Base-by-base conservation (phyloP, 257 asterid genomes). In the Solanum acaule region DNA sequence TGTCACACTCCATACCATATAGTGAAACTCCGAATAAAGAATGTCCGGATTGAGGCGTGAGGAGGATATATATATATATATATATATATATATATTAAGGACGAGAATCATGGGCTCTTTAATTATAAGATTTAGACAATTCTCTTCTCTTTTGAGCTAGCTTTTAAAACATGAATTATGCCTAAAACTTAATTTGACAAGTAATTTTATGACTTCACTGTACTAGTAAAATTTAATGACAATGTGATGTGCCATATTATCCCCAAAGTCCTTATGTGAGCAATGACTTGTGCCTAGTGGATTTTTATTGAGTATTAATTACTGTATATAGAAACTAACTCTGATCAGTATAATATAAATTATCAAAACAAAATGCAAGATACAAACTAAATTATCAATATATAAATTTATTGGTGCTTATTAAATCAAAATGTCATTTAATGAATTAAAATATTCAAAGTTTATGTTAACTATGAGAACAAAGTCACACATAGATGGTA, bases 11-110 rank as follows among this genome's bases (percentile, higher is more conserved):
- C 10, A 16, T 16, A 52, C 3, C 10, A 2, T 16, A 16, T 2
- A 52, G 9, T 52, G 63, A 6, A 52, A 52, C 10, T 16, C 9
- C 3, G 2, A 18, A 52, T 52, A 52, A 52, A 16, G 1, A 52
- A 52, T 52, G 0, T 52, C 4, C 2, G 2, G 0, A 15, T 16
- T 16, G 2, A 52, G 27, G 4, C 6, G n/a, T n/a, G n/a, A n/a
- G n/a, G n/a, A n/a, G n/a, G n/a, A n/a, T n/a, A n/a, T n/a, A n/a
- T n/a, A n/a, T n/a, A n/a, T n/a, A n/a, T n/a, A n/a, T n/a, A n/a
- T n/a, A n/a, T n/a, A n/a, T n/a, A n/a, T n/a, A n/a, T n/a, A n/a
- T n/a, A n/a, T n/a, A n/a, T n/a, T n/a, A n/a, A n/a, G n/a, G n/a
- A n/a, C n/a, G 3, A 61, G 13, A 59, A 59, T 59, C 3, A 1